Evolutionary conservation across 2,329 filamentous ascomycete species (phyloP).

Genomic region (Cladophialophora yegresii): DNA sequence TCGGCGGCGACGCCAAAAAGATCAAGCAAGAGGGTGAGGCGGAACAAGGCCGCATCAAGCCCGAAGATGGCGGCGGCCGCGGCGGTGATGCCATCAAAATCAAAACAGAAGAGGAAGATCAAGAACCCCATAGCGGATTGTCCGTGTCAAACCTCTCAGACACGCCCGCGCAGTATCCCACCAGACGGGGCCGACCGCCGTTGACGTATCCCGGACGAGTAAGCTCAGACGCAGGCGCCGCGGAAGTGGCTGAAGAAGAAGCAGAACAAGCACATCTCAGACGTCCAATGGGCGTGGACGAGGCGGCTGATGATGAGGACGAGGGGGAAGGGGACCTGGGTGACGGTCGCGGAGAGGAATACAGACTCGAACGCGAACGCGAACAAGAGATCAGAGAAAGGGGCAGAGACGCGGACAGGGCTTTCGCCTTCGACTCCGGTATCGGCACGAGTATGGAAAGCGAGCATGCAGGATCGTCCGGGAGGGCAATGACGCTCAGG

Average conservation of each 20-base stretch:
- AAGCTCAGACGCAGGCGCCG: not conserved
- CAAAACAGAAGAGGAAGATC: conserved; percentile 39
- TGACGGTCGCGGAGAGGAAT: conserved; percentile 38
- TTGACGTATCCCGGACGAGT: conserved; percentile 37
- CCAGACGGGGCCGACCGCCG: conserved; percentile 13
- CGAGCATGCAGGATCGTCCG: conserved; percentile 24
- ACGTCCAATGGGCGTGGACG: conserved; percentile 22
- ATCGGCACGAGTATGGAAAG: conserved; percentile 56
- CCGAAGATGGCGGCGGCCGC: not conserved
- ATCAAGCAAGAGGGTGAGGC: conserved; percentile 12
- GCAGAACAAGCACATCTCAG: conserved; percentile 16
- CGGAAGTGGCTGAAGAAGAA: not conserved
- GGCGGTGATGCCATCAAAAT: conserved; percentile 19
- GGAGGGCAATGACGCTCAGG: conserved; percentile 8
- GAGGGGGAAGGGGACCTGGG: conserved; percentile 17
- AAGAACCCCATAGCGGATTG: conserved; percentile 10
- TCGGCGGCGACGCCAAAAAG: not conserved
- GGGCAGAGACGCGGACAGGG: too few relatives aligned
- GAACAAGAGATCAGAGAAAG: conserved; percentile 19
- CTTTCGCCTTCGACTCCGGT: conserved; percentile 53
- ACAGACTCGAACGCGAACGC: too few relatives aligned
- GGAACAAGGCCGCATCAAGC: conserved; percentile 17
- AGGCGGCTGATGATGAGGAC: conserved; percentile 34
- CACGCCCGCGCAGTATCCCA: conserved; percentile 25
- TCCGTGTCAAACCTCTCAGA: conserved; percentile 22